Conservation (phyloP, 164 flowering plant species). For the Stephania japonica region DNA sequence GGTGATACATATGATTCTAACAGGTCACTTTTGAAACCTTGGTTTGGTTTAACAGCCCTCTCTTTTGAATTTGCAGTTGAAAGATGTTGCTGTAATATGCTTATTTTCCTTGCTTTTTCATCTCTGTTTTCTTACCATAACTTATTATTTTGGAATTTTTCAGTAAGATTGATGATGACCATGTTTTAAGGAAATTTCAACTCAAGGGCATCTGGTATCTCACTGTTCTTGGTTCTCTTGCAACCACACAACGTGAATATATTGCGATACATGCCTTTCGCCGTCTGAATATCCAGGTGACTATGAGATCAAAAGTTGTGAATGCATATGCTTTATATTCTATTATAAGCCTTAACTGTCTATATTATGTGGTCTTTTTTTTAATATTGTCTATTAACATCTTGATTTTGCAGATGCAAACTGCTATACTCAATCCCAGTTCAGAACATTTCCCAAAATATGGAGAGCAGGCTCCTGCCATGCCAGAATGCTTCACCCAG, state of each 20-base stretch:
- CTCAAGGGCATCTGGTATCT: slow-evolving; percentile 68
- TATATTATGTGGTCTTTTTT: not conserved
- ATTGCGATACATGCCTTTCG: slow-evolving; percentile 95
- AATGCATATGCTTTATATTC: not conserved
- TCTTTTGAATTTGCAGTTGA: not conserved
- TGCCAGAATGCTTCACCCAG: slow-evolving; percentile 96
- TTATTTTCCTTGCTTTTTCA: not conserved
- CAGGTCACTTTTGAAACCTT: slow-evolving; percentile 33
- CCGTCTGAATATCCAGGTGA: slow-evolving; percentile 77
- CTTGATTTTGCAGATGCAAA: slow-evolving; percentile 68
- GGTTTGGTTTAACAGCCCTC: not conserved
- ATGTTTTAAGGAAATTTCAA: slow-evolving; percentile 69
- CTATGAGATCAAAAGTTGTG: not conserved
- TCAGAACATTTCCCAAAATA: slow-evolving; percentile 90
- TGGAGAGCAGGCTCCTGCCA: slow-evolving; percentile 82
- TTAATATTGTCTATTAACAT: not conserved
- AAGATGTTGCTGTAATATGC: not conserved
- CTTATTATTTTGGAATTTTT: slow-evolving; percentile 8
- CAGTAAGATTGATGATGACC: slow-evolving; percentile 66
- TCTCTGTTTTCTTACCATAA: not conserved
- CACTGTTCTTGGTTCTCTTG: slow-evolving; percentile 91
- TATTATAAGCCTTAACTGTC: not conserved
- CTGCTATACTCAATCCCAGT: slow-evolving; percentile 88
- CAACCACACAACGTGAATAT: slow-evolving; percentile 95
- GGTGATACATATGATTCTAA: slow-evolving; percentile 73